Evolutionary conservation across 495 filamentous ascomycete genomes (phyloP).

Genomic region (Xylaria intraflava): DNA sequence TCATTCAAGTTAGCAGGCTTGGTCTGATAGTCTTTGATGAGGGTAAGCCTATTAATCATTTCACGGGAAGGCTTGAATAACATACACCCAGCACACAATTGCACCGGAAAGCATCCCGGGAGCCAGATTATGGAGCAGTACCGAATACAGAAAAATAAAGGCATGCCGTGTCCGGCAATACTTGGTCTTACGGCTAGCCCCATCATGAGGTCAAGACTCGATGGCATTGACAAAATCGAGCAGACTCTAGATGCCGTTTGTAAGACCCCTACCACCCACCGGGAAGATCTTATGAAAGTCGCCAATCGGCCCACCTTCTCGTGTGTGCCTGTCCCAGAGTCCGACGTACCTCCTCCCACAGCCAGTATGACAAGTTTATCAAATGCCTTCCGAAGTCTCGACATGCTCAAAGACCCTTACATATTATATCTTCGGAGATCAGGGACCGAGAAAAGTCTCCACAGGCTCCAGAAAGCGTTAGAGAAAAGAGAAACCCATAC

Average conservation of each 20-base stretch:
- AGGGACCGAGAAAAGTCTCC: constrained; percentile 27
- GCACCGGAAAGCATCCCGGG: constrained; percentile 55
- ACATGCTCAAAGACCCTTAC: constrained; percentile 66
- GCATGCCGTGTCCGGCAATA: constrained; percentile 56
- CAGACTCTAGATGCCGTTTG: constrained; percentile 66
- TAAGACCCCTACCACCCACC: constrained; percentile 63
- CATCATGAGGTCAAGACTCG: constrained; percentile 50
- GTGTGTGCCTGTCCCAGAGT: constrained; percentile 40
- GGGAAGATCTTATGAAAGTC: constrained; percentile 59
- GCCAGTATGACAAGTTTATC: constrained; percentile 29
- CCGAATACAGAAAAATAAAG: constrained; percentile 31
- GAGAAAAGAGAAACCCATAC: constrained; percentile 54
- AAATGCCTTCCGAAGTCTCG: constrained; percentile 37
- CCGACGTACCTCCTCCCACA: constrained; percentile 11
- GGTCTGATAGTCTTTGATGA: constrained; percentile 83
- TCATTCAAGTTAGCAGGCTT: constrained; percentile 61
- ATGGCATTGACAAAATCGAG: constrained; percentile 57
- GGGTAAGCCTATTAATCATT: constrained; percentile 44
- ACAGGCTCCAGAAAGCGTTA: constrained; percentile 42
- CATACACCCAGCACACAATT: constrained; percentile 57
- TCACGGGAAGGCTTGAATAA: background rate
- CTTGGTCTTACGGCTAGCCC: constrained; percentile 85
- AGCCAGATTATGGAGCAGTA: constrained; percentile 83
- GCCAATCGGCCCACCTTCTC: constrained; percentile 60
- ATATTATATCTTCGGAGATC: constrained; percentile 45